Percentiles rank a stretch among this genome's conserved stretches.
phyloP scores from a whole-genome alignment of 768 basidiomycete species.

The Amanita rimosa region DNA sequence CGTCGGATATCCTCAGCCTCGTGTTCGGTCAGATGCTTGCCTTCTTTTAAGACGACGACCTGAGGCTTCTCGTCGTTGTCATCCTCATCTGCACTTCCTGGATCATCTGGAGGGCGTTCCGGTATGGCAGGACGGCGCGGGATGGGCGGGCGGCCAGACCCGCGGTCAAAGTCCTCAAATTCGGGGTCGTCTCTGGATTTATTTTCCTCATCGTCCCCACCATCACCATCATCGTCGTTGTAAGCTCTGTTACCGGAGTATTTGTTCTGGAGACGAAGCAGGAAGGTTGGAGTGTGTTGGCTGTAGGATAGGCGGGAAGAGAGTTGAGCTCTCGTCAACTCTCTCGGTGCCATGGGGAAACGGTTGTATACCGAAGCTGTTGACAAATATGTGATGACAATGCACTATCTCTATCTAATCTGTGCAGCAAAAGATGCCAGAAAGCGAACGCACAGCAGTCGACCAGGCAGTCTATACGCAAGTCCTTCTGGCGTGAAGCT shows the following conservation, averaged over 20 bases:
- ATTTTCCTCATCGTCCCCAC: constrained; percentile 26
- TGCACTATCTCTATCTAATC: no score
- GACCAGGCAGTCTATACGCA: no score
- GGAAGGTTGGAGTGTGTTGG: constrained; percentile 48
- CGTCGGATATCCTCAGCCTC: constrained; percentile 73
- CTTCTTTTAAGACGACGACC: constrained; percentile 79
- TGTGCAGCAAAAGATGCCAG: no score
- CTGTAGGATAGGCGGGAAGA: constrained; percentile 61
- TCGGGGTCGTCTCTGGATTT: constrained; percentile 13
- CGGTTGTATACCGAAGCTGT: neutral
- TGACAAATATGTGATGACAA: neutral
- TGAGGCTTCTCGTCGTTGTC: constrained; percentile 74
- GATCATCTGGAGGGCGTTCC: constrained; percentile 52
- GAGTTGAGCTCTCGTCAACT: constrained; percentile 61
- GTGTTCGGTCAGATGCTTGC: constrained; percentile 72
- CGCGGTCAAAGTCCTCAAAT: constrained; percentile 46
- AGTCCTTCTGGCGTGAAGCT: no score
- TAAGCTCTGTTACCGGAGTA: constrained; percentile 40
- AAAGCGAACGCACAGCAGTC: no score
- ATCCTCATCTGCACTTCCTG: constrained; percentile 66
- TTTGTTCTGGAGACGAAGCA: constrained; percentile 53
- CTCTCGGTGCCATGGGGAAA: constrained; percentile 32
- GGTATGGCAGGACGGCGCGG: constrained; percentile 56
- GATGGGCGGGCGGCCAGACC: constrained; percentile 62
- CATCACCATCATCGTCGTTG: constrained; percentile 29